These are phyloP conservation scores for Tricholoma bakamatsutake DNA, from an alignment of 768 basidiomycete species.

Conservation along the genomic window DNA sequence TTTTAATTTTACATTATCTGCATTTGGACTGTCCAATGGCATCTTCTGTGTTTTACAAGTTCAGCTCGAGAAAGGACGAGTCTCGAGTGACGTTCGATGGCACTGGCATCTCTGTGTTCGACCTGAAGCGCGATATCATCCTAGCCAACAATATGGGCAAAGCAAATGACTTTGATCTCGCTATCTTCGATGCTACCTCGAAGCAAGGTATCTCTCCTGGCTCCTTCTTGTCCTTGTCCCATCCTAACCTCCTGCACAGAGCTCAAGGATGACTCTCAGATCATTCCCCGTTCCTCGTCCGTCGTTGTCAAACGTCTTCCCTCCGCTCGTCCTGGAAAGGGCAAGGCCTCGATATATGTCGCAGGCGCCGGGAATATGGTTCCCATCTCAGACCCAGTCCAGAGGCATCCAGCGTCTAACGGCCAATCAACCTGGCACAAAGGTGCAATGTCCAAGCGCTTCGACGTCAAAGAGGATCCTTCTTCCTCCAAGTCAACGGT, in stretches of 20 bases:
- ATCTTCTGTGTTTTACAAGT: conserved; percentile 97
- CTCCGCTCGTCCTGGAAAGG: conserved; percentile 73
- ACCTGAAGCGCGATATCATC: conserved; percentile 98
- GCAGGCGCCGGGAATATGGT: conserved; percentile 37
- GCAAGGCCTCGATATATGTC: conserved; percentile 75
- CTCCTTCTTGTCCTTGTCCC: too few relatives aligned
- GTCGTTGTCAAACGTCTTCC: conserved; percentile 91
- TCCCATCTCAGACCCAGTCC: conserved; percentile 45
- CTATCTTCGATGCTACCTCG: conserved; percentile 75
- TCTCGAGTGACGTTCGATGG: conserved; percentile 96
- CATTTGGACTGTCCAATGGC: conserved; percentile 49
- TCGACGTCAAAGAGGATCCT: conserved; percentile 76
- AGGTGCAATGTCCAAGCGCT: conserved; percentile 81
- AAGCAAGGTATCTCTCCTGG: too few relatives aligned
- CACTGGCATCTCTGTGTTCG: conserved; percentile 98
- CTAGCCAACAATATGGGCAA: conserved; percentile 93
- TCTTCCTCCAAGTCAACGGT: conserved; percentile 29
- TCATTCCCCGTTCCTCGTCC: conserved; percentile 93
- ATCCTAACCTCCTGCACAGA: conserved; percentile 45
- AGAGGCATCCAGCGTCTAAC: conserved; percentile 28
- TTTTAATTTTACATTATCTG: conserved; percentile 17
- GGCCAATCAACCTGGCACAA: conserved; percentile 52
- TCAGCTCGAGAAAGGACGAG: conserved; percentile 92
- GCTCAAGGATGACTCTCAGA: conserved; percentile 84
- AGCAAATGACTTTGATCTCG: conserved; percentile 95